Evolutionary conservation across 805 yeast species (phyloP).

Genomic region (Cyberlindnera amylophila): DNA sequence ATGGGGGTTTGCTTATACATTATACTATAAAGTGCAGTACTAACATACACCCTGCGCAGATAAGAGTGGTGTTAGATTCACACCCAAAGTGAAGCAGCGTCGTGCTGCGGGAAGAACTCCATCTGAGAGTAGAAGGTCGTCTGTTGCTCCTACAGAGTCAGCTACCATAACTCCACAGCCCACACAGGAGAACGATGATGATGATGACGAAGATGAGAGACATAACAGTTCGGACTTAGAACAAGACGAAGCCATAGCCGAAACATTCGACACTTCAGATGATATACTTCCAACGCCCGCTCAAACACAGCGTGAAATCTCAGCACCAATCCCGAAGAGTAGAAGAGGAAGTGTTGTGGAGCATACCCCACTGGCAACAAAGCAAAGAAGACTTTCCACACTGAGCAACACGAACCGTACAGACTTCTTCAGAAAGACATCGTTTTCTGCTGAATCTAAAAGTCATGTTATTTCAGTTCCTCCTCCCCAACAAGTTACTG

Average conservation of each 20-base stretch:
- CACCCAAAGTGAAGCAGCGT: conserved; percentile 52
- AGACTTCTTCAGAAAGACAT: conserved; percentile 30
- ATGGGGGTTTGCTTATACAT: neutral
- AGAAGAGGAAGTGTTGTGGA: conserved; percentile 20
- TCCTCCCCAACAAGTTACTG: neutral
- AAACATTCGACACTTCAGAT: conserved; percentile 6
- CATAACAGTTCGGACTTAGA: conserved; percentile 11
- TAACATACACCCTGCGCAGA: conserved; percentile 22
- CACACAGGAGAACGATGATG: conserved; percentile 14
- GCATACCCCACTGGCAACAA: conserved; percentile 17
- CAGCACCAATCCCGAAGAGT: conserved; percentile 2
- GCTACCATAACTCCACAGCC: neutral
- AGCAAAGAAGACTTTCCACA: conserved; percentile 38
- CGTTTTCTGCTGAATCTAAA: conserved; percentile 7
- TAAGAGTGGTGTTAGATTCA: conserved; percentile 58
- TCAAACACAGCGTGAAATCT: conserved; percentile 3
- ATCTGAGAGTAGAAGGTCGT: conserved; percentile 23
- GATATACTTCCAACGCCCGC: conserved; percentile 4
- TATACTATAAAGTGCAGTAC: neutral
- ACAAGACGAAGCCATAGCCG: neutral
- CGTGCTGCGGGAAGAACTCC: conserved; percentile 32
- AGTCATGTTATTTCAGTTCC: conserved; percentile 26
- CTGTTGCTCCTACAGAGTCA: conserved; percentile 15
- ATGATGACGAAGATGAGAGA: conserved; percentile 6
- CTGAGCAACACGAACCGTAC: conserved; percentile 31